phyloP scores from a whole-genome alignment of 805 yeast species.

The Candida dajiaensis region DNA sequence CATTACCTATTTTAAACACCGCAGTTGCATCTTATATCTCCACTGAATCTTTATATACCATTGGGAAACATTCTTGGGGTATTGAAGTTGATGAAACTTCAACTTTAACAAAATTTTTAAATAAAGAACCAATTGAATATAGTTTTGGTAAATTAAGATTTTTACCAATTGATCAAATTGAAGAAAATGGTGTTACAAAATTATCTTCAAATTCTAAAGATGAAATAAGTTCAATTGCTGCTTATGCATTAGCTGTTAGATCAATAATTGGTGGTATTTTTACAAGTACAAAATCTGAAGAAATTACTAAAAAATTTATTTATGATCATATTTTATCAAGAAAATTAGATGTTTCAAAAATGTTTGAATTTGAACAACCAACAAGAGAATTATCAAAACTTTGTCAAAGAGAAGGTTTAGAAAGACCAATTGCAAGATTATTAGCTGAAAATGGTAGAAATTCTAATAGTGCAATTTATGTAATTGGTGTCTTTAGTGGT shows the following conservation, averaged over 20 bases:
- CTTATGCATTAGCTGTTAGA: conserved; percentile 65
- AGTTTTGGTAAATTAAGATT: conserved; percentile 67
- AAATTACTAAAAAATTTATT: conserved; percentile 59
- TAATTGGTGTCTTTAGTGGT: conserved; percentile 90
- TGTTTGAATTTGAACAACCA: conserved; percentile 82
- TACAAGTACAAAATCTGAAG: conserved; percentile 58
- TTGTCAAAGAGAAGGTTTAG: conserved; percentile 69
- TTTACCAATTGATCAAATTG: conserved; percentile 24
- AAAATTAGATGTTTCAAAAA: conserved; percentile 62
- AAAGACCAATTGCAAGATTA: conserved; percentile 72
- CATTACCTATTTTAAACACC: conserved; percentile 67
- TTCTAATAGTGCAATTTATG: conserved; percentile 76
- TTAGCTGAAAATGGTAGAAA: conserved; percentile 91
- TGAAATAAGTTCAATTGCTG: conserved; percentile 26
- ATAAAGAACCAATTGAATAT: conserved; percentile 61
- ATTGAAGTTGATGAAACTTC: conserved; percentile 68
- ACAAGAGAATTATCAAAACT: conserved; percentile 75
- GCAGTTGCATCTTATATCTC: conserved; percentile 77
- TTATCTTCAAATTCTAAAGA: conserved; percentile 28
- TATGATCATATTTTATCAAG: conserved; percentile 74
- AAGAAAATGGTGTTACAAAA: conserved; percentile 47
- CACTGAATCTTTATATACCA: conserved; percentile 51
- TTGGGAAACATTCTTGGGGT: conserved; percentile 79
- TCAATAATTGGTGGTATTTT: conserved; percentile 80
- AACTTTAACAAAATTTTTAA: conserved; percentile 57